Conservation (phyloP, 176 grass and related monocot species). For the Zoysia pacifica region DNA sequence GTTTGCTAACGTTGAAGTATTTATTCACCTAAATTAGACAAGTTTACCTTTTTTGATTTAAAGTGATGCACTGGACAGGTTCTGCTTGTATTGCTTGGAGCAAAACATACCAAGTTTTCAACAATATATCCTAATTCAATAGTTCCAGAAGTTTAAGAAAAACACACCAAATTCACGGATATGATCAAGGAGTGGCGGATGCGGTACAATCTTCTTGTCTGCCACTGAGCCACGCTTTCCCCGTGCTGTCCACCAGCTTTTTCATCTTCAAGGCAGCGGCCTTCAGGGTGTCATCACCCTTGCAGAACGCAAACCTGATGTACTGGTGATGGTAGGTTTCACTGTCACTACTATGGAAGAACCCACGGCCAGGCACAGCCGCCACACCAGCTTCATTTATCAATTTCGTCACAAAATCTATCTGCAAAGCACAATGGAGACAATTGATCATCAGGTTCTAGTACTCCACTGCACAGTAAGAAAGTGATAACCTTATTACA, state of each 20-base stretch:
- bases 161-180: neutral
- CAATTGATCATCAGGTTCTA: neutral
- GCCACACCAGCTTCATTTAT: slow-evolving; percentile 75
- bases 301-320: slow-evolving; percentile 90
- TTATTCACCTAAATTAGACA: neutral
- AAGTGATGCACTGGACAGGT: neutral
- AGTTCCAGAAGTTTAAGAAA: neutral
- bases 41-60: neutral
- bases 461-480: neutral
- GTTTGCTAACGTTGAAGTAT: neutral
- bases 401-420: slow-evolving; percentile 72
- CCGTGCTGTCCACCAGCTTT: slow-evolving; percentile 28
- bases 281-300: slow-evolving; percentile 65
- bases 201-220: neutral
- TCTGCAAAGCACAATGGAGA: slow-evolving; percentile 43
- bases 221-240: slow-evolving; percentile 2
- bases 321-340: slow-evolving; percentile 52
- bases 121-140: neutral
- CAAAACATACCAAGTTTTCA: neutral
- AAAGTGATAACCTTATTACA: neutral
- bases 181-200: neutral
- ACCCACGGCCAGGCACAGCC: slow-evolving; percentile 77
- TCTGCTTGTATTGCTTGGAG: neutral
- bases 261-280: slow-evolving; percentile 69
- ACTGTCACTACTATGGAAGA: slow-evolving; percentile 34